These are phyloP conservation scores for Calocera viscosa DNA, from an alignment of 768 basidiomycete species.

Conservation along the genomic window DNA sequence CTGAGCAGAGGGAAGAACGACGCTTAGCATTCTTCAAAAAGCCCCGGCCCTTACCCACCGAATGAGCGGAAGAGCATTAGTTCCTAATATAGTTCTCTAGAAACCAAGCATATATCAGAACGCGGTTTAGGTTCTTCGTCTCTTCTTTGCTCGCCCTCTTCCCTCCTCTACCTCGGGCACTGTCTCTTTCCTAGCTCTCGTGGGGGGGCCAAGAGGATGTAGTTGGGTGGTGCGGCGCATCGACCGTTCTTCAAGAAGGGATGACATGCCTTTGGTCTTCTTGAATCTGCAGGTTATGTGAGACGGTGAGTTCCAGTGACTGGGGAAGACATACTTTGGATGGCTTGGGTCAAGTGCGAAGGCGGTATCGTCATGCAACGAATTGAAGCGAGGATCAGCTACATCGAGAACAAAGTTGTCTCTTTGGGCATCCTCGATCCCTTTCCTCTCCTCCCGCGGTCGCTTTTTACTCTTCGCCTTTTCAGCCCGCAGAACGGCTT, in stretches of 20 bases:
- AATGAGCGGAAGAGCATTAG: constrained; percentile 11
- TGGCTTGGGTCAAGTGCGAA: constrained; percentile 95
- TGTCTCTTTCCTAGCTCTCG: neutral
- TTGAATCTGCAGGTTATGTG: constrained; percentile 54
- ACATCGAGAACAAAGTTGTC: constrained; percentile 74
- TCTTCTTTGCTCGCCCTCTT: constrained; percentile 7
- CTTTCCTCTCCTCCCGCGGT: constrained; percentile 34
- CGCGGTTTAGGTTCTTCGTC: neutral
- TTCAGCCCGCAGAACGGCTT: constrained; percentile 75
- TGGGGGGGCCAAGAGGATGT: neutral
- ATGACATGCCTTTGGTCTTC: constrained; percentile 82
- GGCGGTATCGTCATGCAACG: constrained; percentile 73
- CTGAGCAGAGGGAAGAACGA: constrained; percentile 47
- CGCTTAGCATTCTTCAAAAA: constrained; percentile 78
- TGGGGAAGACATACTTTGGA: constrained; percentile 57
- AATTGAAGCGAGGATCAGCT: constrained; percentile 76
- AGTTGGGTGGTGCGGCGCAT: constrained; percentile 40
- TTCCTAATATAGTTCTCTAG: constrained; percentile 27
- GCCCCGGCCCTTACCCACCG: constrained; percentile 31
- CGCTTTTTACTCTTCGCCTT: constrained; percentile 39
- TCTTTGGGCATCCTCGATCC: constrained; percentile 30
- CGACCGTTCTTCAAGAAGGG: constrained; percentile 72
- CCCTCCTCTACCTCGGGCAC: neutral
- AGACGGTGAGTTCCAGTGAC: neutral
- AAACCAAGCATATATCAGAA: constrained; percentile 18